These are phyloP conservation scores for Neofusicoccum ribis DNA, from an alignment of 2,329 filamentous ascomycete species.

Conservation along the genomic window DNA sequence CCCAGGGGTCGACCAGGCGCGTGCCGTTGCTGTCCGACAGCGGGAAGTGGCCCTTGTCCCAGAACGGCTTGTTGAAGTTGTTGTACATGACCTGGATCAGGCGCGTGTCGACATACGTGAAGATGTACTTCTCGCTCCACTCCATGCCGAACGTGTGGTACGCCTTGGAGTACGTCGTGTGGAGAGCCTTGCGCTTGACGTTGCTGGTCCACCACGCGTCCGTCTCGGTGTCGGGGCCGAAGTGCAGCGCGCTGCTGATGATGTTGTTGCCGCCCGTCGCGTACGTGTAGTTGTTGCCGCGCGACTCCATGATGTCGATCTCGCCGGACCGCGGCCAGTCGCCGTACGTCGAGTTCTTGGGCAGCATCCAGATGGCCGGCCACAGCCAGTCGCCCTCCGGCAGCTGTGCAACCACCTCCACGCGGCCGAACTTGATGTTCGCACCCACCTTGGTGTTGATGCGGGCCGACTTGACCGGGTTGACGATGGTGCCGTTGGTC, in stretches of 20 bases:
- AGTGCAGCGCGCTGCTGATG: slow-evolving; percentile 76
- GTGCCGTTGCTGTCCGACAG: slow-evolving; percentile 65
- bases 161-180: slow-evolving; percentile 68
- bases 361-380: slow-evolving; percentile 92
- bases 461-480: slow-evolving; percentile 74
- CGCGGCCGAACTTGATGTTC: slow-evolving; percentile 74
- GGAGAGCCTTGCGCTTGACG: slow-evolving; percentile 71
- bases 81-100: slow-evolving; percentile 79
- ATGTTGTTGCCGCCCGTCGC: slow-evolving; percentile 78
- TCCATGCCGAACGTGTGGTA: slow-evolving; percentile 81
- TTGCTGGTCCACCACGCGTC: slow-evolving; percentile 85
- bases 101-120: slow-evolving; percentile 80
- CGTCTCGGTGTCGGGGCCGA: slow-evolving; percentile 70
- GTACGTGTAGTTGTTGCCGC: slow-evolving; percentile 80
- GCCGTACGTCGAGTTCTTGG: slow-evolving; percentile 70
- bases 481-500: slow-evolving; percentile 75
- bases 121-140: slow-evolving; percentile 86
- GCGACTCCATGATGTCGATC: slow-evolving; percentile 79
- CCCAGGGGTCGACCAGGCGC: slow-evolving; percentile 64
- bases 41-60: slow-evolving; percentile 68
- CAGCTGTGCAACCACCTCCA: slow-evolving; percentile 76
- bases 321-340: slow-evolving; percentile 78
- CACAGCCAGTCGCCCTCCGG: slow-evolving; percentile 83
- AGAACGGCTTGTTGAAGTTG: slow-evolving; percentile 68
- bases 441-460: slow-evolving; percentile 72